phyloP scores from a whole-genome alignment of 2,329 filamentous ascomycete species.

The Colletotrichum scovillei region DNA sequence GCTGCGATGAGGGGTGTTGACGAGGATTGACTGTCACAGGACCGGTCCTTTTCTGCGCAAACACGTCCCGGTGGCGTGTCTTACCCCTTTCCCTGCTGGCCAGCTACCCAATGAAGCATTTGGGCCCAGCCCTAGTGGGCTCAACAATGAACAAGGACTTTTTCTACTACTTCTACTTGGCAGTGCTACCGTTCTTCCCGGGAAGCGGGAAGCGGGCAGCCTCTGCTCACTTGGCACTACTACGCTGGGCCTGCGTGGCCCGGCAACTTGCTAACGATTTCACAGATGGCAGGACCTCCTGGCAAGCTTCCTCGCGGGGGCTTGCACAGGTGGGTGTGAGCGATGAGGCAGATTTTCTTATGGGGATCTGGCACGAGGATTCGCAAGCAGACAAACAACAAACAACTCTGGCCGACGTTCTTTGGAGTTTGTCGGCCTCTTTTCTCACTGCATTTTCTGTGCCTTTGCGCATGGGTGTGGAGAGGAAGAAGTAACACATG shows the following conservation, averaged over 20 bases:
- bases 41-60: slow-evolving; percentile 11
- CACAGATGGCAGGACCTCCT: slow-evolving; percentile 1
- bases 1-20: slow-evolving; percentile 10
- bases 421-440: slow-evolving; percentile 45
- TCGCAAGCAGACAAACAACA: slow-evolving; percentile 32
- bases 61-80: slow-evolving; percentile 1
- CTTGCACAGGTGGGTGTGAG: slow-evolving; percentile 1
- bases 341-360: slow-evolving; percentile 5
- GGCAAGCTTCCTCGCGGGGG: slow-evolving; percentile 14
- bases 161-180: slow-evolving; percentile 35
- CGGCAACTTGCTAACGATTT: not conserved
- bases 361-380: slow-evolving; percentile 14
- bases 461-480: slow-evolving; percentile 59
- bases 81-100: not conserved
- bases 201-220: slow-evolving; percentile 2
- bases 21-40: slow-evolving; percentile 22
- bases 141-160: slow-evolving; percentile 21
- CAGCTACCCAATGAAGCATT: slow-evolving; percentile 11
- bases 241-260: not conserved
- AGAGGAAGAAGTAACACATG: slow-evolving; percentile 50
- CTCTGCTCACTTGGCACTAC: not conserved
- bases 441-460: slow-evolving; percentile 63
- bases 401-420: slow-evolving; percentile 24
- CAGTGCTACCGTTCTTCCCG: slow-evolving; percentile 41
- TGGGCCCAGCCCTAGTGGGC: slow-evolving; percentile 30